A percentile compares a stretch with the other conserved stretches of the same genome.
phyloP scores from a whole-genome alignment of 805 yeast species.

The Kuraishia cidri region DNA sequence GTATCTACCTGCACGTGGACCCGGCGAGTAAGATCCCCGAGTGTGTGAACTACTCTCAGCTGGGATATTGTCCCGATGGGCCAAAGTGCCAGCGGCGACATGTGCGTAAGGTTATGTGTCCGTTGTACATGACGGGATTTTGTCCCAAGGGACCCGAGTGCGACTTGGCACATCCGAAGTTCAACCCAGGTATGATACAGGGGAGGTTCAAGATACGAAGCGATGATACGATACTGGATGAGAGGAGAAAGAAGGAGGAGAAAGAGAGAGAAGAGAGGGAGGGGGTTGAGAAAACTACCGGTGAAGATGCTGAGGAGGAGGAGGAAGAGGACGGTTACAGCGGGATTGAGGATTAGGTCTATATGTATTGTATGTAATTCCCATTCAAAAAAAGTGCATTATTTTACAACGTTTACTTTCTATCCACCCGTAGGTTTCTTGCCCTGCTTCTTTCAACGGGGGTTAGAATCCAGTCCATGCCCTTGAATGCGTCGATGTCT shows the following conservation, averaged over 20 bases:
- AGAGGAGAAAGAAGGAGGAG: constrained; percentile 10
- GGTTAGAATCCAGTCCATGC: constrained; percentile 61
- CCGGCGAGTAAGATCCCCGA: constrained; percentile 84
- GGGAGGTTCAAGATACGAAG: constrained; percentile 34
- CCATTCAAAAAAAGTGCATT: no score
- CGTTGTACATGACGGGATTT: constrained; percentile 77
- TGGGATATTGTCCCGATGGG: constrained; percentile 91
- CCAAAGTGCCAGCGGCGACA: constrained; percentile 81
- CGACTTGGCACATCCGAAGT: constrained; percentile 77
- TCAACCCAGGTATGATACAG: constrained; percentile 35
- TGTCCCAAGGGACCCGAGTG: constrained; percentile 86
- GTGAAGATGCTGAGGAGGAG: no score
- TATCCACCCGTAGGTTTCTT: constrained; percentile 44
- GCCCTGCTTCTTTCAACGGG: constrained; percentile 66
- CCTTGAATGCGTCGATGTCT: constrained; percentile 20
- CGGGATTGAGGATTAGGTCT: no score
- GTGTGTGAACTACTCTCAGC: constrained; percentile 67
- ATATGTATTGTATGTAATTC: no score
- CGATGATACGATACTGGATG: constrained; percentile 24
- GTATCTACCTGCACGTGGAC: constrained; percentile 86
- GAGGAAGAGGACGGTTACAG: no score
- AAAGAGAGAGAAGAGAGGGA: constrained; percentile 4
- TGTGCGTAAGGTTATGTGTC: constrained; percentile 67
- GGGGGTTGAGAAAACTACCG: constrained; percentile 1
- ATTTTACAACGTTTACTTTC: constrained; percentile 8